Base-by-base conservation (phyloP, 768 basidiomycete genomes). In the Crepidotus variabilis region DNA sequence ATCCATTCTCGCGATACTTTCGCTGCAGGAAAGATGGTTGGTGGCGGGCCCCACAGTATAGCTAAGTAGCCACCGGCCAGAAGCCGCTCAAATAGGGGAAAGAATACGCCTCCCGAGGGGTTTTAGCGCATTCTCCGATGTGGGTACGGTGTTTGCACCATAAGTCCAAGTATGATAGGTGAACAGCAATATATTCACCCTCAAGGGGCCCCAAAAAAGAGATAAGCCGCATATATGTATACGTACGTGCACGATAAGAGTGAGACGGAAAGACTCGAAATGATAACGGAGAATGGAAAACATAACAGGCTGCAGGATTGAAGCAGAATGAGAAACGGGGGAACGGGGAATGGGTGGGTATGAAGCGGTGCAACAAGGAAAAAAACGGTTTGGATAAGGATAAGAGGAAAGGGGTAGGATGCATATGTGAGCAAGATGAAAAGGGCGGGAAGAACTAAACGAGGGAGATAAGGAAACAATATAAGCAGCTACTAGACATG, bases 341-440 rank as follows among this genome's bases (percentile, higher is more conserved):
- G 39, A 43, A 43, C 18, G 39, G 39, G 39, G 39, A 16, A 43
- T 43, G 39, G 39, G 39, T 43, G 39, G 18, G 18, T 14, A 43
- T 20, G 39, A 43, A 43, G 18, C 14, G 39, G 18, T 43, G 39
- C 18, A 43, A 43, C 28, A 13, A 21, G 32, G 14, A 52, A 4
- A 35, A 52, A 35, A 35, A 43, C n/a, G 51, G 22, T 4, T 46
- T 16, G 28, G 28, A 28, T 28, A 28, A 52, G 53, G 60, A 60
- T 61, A 64, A 61, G 23, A 61, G 36, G 54, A 51, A 59, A 60
- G 50, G 61, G 43, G 54, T 59, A 23, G 62, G 62, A 57, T 61
- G 60, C 62, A 60, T 65, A 60, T 66, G 65, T 59, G 55, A 46
- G 53, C 50, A 64, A 58, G 60, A 63, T 66, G 59, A 65, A 60